Percentiles rank a stretch among this genome's conserved stretches.
phyloP scores from a whole-genome alignment of 2,329 filamentous ascomycete genomes.

The Lasiodiplodia gonubiensis region DNA sequence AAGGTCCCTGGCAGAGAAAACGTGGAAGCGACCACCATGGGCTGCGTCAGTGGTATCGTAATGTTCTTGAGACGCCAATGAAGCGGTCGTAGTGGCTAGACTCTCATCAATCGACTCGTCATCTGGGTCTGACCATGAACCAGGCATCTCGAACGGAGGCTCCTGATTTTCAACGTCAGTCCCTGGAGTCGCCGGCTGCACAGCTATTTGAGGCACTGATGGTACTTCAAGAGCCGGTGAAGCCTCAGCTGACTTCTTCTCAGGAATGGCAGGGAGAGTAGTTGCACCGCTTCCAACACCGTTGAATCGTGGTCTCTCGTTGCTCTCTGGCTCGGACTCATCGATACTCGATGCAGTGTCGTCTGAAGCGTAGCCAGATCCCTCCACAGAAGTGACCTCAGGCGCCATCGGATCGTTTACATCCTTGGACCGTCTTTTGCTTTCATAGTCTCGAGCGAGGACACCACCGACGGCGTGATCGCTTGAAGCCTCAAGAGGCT shows the following conservation, averaged over 20 bases:
- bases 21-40: not conserved
- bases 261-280: constrained; percentile 8
- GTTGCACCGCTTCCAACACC: not conserved
- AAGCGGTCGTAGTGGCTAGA: not conserved
- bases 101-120: constrained; percentile 37
- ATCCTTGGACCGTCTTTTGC: constrained; percentile 36
- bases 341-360: constrained; percentile 12
- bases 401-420: constrained; percentile 70
- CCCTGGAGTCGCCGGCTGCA: constrained; percentile 45
- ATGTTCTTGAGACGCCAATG: constrained; percentile 8
- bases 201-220: constrained; percentile 42
- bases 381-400: constrained; percentile 72
- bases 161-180: constrained; percentile 35
- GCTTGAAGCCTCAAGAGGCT: constrained; percentile 59
- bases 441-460: constrained; percentile 59
- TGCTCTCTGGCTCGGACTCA: constrained; percentile 3
- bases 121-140: constrained; percentile 36
- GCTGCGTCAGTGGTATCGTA: not conserved
- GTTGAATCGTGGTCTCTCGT: not conserved
- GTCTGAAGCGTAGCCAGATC: constrained; percentile 65
- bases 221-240: constrained; percentile 6
- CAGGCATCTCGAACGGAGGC: constrained; percentile 37
- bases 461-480: constrained; percentile 65
- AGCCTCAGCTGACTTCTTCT: constrained; percentile 4
- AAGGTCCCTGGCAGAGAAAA: constrained; percentile 9